Conservation (phyloP, 306 rosid species). For the Neltuma alba region DNA sequence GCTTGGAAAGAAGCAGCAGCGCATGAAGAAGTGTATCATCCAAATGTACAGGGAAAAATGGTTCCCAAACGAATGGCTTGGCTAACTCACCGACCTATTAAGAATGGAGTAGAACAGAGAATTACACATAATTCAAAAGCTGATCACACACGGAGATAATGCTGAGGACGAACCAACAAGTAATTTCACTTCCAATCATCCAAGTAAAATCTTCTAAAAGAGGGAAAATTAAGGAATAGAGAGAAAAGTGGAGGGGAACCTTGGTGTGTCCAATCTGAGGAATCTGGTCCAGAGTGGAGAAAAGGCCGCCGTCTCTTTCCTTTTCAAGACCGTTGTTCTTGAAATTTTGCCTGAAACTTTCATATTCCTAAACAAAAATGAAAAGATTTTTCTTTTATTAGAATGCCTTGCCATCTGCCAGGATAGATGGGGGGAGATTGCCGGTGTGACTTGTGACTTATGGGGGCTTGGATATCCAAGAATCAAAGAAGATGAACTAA, state of each 20-base stretch:
- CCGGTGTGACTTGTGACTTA: background rate
- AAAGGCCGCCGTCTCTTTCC: conserved; percentile 30
- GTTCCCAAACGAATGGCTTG: conserved; percentile 63
- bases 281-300: conserved; percentile 49
- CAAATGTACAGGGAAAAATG: conserved; percentile 60
- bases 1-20: conserved; percentile 67
- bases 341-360: conserved; percentile 24
- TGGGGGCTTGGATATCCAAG: background rate
- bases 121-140: background rate
- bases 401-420: conserved; percentile 11
- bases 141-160: background rate
- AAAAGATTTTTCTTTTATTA: conserved; percentile 1
- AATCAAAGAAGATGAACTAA: background rate
- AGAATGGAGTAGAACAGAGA: conserved; percentile 1
- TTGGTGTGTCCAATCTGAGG: conserved; percentile 70
- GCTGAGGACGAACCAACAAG: background rate
- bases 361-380: conserved; percentile 63
- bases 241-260: conserved; percentile 37
- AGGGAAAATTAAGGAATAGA: background rate
- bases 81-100: conserved; percentile 71
- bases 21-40: conserved; percentile 67
- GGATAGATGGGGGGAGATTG: background rate
- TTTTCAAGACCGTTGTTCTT: conserved; percentile 13
- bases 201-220: background rate
- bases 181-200: background rate